Evolutionary conservation across 495 filamentous ascomycete genomes (phyloP), one percentile per base, ranked within the genome.

Genomic region (Mytilinidion resinicola): DNA sequence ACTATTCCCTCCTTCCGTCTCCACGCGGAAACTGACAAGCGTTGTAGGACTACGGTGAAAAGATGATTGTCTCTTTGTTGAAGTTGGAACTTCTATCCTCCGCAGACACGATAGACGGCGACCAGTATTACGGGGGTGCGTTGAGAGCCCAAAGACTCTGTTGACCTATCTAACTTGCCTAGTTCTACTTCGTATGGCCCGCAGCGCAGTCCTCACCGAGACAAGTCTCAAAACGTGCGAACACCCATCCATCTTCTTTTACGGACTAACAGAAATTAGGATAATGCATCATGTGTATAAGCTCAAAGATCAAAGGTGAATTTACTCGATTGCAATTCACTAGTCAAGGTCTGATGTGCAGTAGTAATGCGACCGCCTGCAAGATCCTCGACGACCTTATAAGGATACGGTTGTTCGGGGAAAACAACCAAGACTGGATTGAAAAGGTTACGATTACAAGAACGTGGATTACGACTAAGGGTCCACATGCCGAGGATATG

Each of bases 211-310:
- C 49, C 72, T 85, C 25, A 82, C 80, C 1, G 82, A 86, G 37
- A 67, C 70, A 3, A 86, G 77, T 57, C 83, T 93, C 69, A 88
- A 82, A 65, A 78, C 67, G 77, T 77, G 59, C 51, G 68, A 58
- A 3, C 6, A 30, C 25, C 25, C 25, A 30, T 30, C 25, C n/a
- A 38, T 50, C 35, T 38, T 17, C 8, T 20, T 17, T 39, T 52
- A 37, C 7, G n/a, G 37, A 0, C 20, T 65, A 35, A 69, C 39
- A 30, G 39, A 8, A n/a, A 11, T 4, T 35, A 75, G 72, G 33
- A 73, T 92, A 8, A 77, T 89, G 60, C 77, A 85, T 60, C 83
- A 88, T 62, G 80, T 90, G 36, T 78, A 86, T 56, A 85, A 83
- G 62, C 72, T 90, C 1, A 82, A 83, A 49, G 56, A 60, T 10